Conservation (phyloP, 78 protist genomes). For the Pelomyxa schiedti region DNA sequence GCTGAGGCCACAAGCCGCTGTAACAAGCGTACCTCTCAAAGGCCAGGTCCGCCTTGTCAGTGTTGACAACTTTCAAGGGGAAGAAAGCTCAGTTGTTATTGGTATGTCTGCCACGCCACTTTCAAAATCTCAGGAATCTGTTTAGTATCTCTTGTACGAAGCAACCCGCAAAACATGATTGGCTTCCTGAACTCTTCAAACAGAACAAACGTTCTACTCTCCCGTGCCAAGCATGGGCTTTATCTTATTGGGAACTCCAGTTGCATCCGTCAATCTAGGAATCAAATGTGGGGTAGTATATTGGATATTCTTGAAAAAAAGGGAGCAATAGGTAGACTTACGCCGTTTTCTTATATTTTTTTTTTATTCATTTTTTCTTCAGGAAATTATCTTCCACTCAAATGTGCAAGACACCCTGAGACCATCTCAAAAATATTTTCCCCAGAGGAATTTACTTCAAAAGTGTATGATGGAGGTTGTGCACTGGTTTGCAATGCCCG, state of each 20-base stretch:
- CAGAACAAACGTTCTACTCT: constrained; percentile 37
- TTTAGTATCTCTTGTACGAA: constrained; percentile 38
- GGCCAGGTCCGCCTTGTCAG: constrained; percentile 11
- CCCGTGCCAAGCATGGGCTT: constrained; percentile 55
- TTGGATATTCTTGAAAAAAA: not conserved
- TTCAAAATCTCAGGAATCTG: too few species aligned
- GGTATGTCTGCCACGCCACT: too few species aligned
- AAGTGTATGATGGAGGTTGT: constrained; percentile 15
- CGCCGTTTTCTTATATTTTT: too few species aligned
- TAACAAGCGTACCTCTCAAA: too few species aligned
- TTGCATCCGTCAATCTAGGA: not conserved
- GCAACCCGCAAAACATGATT: constrained; percentile 12
- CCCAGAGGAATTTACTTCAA: not conserved
- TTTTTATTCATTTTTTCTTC: too few species aligned
- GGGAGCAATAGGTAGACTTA: not conserved
- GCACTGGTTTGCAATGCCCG: not conserved
- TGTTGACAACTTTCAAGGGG: constrained; percentile 52
- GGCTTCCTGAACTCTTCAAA: constrained; percentile 32
- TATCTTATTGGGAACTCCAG: constrained; percentile 8
- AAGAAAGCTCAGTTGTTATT: constrained; percentile 31
- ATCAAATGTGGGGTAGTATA: not conserved
- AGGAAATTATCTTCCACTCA: constrained; percentile 1
- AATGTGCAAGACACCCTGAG: not conserved
- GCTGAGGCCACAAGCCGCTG: too few species aligned
- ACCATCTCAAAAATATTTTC: not conserved